phyloP scores from a whole-genome alignment of 495 filamentous ascomycete genomes.

The Trichoderma reesei region DNA sequence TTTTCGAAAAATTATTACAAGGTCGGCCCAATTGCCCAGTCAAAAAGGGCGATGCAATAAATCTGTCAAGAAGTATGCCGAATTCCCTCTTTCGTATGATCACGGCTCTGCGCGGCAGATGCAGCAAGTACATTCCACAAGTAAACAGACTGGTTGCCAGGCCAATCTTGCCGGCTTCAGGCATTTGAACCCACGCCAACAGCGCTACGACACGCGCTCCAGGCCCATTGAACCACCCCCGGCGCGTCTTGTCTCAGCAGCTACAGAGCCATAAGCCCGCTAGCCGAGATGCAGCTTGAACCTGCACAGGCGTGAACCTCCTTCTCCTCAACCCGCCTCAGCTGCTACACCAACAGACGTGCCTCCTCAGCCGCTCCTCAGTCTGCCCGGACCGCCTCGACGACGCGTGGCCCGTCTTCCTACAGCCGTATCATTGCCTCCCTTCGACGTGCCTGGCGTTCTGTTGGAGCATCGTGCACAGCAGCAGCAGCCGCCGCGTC shows the following conservation, averaged over 20 bases:
- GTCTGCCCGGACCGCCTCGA: background rate
- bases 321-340: background rate
- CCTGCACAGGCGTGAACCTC: background rate
- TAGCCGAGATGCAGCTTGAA: background rate
- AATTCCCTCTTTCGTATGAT: too few relatives aligned
- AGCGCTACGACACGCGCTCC: constrained; percentile 4
- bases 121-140: background rate
- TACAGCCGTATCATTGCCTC: background rate
- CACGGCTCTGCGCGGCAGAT: background rate
- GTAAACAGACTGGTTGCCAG: constrained; percentile 3
- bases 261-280: background rate
- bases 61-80: too few relatives aligned
- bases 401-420: background rate
- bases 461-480: background rate
- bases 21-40: too few relatives aligned
- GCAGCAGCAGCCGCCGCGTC: background rate
- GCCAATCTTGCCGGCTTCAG: background rate
- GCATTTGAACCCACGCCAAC: background rate
- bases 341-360: background rate
- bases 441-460: background rate
- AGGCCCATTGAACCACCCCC: background rate
- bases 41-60: too few relatives aligned
- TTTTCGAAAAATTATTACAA: too few relatives aligned
- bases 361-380: background rate
- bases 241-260: background rate